phyloP scores from a whole-genome alignment of 768 basidiomycete genomes.

The Pleurotus tuber-regium region DNA sequence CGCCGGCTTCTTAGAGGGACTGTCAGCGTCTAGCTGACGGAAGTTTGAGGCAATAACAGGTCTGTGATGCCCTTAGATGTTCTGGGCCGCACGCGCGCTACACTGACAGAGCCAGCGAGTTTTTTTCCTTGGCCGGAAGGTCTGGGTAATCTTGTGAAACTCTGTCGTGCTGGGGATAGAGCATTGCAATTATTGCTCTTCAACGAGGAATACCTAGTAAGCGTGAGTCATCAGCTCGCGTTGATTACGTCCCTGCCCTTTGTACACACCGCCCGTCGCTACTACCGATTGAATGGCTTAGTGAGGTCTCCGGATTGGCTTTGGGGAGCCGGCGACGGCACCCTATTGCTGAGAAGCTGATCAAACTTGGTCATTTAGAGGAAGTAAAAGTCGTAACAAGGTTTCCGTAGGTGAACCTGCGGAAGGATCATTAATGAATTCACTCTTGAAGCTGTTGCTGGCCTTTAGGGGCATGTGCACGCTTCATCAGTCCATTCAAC shows the following conservation, averaged over 20 bases:
- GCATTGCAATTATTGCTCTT: conserved; percentile 92
- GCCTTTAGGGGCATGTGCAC: conserved; percentile 32
- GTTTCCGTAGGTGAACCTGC: conserved; percentile 83
- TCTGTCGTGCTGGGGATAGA: conserved; percentile 83
- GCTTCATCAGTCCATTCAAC: conserved; percentile 32
- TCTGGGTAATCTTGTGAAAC: conserved; percentile 78
- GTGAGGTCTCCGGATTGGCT: conserved; percentile 83
- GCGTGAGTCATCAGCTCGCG: conserved; percentile 83
- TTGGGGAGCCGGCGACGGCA: conserved; percentile 55
- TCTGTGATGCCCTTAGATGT: conserved; percentile 91
- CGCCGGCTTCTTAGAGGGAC: conserved; percentile 84
- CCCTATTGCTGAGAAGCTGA: conserved; percentile 46
- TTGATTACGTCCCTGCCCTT: conserved; percentile 91
- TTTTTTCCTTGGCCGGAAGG: conserved; percentile 37
- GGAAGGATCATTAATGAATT: conserved; percentile 69
- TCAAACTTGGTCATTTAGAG: conserved; percentile 83
- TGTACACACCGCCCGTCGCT: conserved; percentile 89
- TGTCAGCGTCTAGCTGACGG: conserved; percentile 76
- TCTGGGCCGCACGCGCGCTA: conserved; percentile 86
- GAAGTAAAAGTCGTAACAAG: conserved; percentile 84
- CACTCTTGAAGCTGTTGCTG: conserved; percentile 31
- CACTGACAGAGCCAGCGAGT: conserved; percentile 90
- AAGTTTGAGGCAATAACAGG: conserved; percentile 92
- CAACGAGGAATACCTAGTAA: conserved; percentile 91
- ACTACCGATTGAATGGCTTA: conserved; percentile 91